Evolutionary conservation across 2,329 filamentous ascomycete genomes (phyloP).

Genomic region (Aspergillus sp.): DNA sequence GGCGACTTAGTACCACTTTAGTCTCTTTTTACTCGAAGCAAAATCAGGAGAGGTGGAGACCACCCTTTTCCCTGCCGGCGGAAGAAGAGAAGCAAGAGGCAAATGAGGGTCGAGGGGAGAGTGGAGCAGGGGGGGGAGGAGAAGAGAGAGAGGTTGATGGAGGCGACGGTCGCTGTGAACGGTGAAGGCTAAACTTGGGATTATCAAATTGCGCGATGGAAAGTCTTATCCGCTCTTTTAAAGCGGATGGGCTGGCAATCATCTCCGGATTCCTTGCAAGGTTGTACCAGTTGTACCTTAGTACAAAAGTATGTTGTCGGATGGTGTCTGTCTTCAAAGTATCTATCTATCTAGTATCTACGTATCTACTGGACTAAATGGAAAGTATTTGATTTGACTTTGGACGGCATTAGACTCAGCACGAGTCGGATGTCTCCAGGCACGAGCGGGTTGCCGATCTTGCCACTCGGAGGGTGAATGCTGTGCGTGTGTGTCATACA

Average conservation of each 20-base stretch:
- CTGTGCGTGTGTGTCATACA: too few relatives aligned
- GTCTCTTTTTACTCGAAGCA: background rate
- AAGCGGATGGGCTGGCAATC: too few relatives aligned
- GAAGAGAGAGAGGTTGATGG: background rate
- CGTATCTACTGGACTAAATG: background rate
- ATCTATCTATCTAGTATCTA: too few relatives aligned
- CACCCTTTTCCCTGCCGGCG: background rate
- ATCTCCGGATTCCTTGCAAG: too few relatives aligned
- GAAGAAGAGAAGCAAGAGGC: background rate
- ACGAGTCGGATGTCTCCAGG: conserved; percentile 7
- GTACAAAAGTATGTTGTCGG: too few relatives aligned
- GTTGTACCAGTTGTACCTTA: too few relatives aligned
- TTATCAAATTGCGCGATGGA: background rate
- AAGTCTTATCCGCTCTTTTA: background rate
- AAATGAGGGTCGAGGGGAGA: conserved; percentile 1
- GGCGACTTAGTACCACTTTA: background rate
- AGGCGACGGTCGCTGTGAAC: background rate
- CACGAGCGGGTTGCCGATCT: background rate
- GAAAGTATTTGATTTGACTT: conserved; percentile 2
- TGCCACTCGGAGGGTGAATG: too few relatives aligned
- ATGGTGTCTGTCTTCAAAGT: too few relatives aligned
- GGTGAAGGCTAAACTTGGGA: background rate
- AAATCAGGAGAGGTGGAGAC: conserved; percentile 9
- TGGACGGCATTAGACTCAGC: background rate
- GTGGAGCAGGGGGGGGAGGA: background rate